Percentiles rank a stretch among this genome's conserved stretches.
phyloP scores from a whole-genome alignment of 345 rosid genomes.

The Salix koriyanagi region DNA sequence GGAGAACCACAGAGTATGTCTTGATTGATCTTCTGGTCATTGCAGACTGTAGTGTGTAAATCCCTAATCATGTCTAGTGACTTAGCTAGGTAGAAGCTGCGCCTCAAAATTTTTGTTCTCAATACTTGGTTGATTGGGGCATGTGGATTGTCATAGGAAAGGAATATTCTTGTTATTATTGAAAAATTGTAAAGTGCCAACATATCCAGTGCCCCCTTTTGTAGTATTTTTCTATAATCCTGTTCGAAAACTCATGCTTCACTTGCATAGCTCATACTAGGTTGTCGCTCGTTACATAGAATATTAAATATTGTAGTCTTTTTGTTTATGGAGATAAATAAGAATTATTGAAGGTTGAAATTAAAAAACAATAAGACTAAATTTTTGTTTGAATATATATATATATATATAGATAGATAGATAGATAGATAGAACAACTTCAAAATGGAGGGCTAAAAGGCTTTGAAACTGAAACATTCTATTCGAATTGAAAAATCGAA shows the following conservation, averaged over 20 bases:
- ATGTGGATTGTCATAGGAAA: slow-evolving; percentile 12
- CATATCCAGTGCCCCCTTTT: slow-evolving; percentile 4
- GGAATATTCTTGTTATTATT: slow-evolving; percentile 11
- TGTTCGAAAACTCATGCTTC: background rate
- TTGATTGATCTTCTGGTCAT: slow-evolving; percentile 39
- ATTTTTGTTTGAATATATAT: too few relatives aligned
- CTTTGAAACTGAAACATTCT: too few relatives aligned
- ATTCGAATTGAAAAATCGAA: too few relatives aligned
- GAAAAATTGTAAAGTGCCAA: slow-evolving; percentile 16
- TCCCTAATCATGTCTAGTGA: slow-evolving; percentile 20
- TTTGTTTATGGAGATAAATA: too few relatives aligned
- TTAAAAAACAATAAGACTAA: too few relatives aligned
- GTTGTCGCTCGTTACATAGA: too few relatives aligned
- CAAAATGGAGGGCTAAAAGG: too few relatives aligned
- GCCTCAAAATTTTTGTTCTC: slow-evolving; percentile 35
- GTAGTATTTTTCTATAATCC: background rate
- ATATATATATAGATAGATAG: too few relatives aligned
- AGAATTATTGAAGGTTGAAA: too few relatives aligned
- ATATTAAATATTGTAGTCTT: too few relatives aligned
- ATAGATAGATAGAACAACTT: too few relatives aligned
- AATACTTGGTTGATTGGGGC: slow-evolving; percentile 33
- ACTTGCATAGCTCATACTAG: background rate
- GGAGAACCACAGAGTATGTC: slow-evolving; percentile 37
- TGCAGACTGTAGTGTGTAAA: slow-evolving; percentile 25
- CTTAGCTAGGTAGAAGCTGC: slow-evolving; percentile 17